Base-by-base conservation (phyloP, 495 filamentous ascomycete genomes). In the Daldinia concentrica region DNA sequence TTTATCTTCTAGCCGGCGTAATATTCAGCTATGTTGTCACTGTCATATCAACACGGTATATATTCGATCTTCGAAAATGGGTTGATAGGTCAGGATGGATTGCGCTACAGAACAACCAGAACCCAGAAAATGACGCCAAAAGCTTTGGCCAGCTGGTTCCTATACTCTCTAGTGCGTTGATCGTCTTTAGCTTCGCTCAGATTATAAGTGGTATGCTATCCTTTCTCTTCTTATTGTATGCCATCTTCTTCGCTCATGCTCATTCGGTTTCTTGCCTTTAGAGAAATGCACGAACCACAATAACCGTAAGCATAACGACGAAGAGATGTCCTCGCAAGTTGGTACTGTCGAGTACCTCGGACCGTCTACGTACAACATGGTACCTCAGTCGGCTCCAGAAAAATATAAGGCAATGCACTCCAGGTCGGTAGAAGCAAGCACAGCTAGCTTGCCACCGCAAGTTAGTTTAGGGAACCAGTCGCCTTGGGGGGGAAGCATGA, bases 61-160 rank as follows among this genome's bases (percentile, higher is more conserved):
- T 80, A 56, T 51, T 62, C 7, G 22, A 43, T 30, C 71, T 80
- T 45, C 74, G 79, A 4, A 9, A 6, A 27, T 80, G 79, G 79
- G 73, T 78, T 4, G 57, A 77, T 27, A 61, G 43, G 0, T 78
- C 77, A 4, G 72, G 73, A 29, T 80, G 79, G 79, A 50, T 80
- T 17, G 4, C 36, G 17, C 29, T 24, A 12, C 60, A 64, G 8
- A 68, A 74, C 27, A 50, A 45, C 26, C 32, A 62, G 43, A 78
- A 75, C 52, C 52, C 71, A 22, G 79, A 80, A 58, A 72, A 79
- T 41, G 79, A 80, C 34, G 61, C 76, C 5, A 75, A 71, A 19
- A 74, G 74, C n/a, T 80, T 80, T 12, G 77, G 79, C 14, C 79
- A 80, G 64, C 74, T 80, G 27, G 76, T 80, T 19, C 79, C 79